Evolutionary conservation across 78 protist genomes (phyloP).

Genomic region (Reticulomyxa filosa): DNA sequence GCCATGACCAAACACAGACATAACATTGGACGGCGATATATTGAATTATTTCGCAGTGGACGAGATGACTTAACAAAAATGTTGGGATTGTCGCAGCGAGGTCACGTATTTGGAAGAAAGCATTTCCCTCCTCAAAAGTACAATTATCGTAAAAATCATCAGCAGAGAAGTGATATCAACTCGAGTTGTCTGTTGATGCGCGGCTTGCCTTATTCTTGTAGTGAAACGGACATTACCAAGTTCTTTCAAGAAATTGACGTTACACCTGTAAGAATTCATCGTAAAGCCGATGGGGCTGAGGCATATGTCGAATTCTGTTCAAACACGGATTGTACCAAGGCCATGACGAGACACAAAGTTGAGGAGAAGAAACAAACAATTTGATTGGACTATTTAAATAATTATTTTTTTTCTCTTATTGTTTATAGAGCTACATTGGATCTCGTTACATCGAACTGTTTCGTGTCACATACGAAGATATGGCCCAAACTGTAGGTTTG

Average conservation of each 20-base stretch:
- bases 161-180: too few species aligned
- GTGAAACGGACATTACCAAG: not conserved
- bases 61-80: too few species aligned
- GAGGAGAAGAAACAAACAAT: too few species aligned
- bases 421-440: not conserved
- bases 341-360: not conserved
- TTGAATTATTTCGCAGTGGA: not conserved
- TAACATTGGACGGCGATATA: not conserved
- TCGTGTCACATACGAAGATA: not conserved
- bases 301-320: not conserved
- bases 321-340: not conserved
- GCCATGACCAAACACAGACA: not conserved
- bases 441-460: slow-evolving; percentile 1
- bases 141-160: too few species aligned
- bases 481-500: not conserved
- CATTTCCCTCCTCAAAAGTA: too few species aligned
- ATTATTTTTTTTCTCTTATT: too few species aligned
- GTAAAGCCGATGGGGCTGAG: not conserved
- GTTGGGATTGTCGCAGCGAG: too few species aligned
- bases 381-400: too few species aligned
- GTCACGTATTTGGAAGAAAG: too few species aligned
- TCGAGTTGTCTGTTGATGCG: not conserved
- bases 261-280: not conserved
- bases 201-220: not conserved
- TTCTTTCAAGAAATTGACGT: not conserved